Evolutionary conservation across 1,284 basidiomycete species (phyloP).

Genomic region (Ustanciosporium gigantosporum): DNA sequence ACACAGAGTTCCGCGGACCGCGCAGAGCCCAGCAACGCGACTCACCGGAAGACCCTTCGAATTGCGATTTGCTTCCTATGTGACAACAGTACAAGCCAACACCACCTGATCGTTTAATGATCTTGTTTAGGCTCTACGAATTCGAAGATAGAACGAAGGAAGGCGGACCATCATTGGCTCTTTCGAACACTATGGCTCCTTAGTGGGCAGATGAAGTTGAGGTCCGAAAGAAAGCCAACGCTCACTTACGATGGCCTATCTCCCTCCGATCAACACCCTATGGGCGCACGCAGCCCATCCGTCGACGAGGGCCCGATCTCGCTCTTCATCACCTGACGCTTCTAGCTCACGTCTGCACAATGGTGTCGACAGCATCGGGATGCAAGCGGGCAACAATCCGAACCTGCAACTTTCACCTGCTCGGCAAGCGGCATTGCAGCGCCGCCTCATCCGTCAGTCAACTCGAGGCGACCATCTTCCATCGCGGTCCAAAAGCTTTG

Average conservation of each 20-base stretch:
- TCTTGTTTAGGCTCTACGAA: no score
- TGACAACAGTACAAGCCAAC: no score
- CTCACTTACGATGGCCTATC: conserved; percentile 30
- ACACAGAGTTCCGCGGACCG: no score
- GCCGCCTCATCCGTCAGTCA: conserved; percentile 27
- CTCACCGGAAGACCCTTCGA: no score
- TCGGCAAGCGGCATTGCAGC: conserved; percentile 17
- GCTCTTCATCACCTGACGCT: conserved; percentile 30
- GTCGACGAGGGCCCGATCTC: conserved; percentile 30
- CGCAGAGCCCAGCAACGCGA: no score
- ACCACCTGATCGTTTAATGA: no score
- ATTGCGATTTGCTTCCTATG: no score
- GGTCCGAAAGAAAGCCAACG: no score
- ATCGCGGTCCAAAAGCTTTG: conserved; percentile 21
- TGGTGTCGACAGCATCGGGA: not conserved
- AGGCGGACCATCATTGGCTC: no score
- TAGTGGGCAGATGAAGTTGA: no score
- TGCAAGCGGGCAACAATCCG: conserved; percentile 1
- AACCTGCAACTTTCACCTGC: conserved; percentile 19
- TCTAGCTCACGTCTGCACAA: not conserved
- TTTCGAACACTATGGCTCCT: no score
- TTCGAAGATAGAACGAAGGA: no score
- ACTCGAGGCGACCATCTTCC: conserved; percentile 47
- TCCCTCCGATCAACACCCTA: conserved; percentile 27
- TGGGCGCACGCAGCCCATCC: conserved; percentile 37